Conservation (phyloP, 2,329 filamentous ascomycete species). For the Arachnopeziza araneosa region DNA sequence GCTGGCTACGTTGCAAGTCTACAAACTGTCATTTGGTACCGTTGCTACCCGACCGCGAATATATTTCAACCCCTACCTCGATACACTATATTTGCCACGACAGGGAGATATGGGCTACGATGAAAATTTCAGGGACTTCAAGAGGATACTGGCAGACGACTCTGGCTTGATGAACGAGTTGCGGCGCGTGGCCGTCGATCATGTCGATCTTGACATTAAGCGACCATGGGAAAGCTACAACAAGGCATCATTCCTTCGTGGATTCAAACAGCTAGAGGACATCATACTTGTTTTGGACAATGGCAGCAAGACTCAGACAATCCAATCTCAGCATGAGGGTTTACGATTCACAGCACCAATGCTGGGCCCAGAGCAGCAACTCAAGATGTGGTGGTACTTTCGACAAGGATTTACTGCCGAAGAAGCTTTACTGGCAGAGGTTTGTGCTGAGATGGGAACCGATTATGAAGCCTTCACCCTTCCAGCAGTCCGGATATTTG, state of each 20-base stretch:
- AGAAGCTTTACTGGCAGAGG: slow-evolving; percentile 21
- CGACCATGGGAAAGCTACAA: slow-evolving; percentile 47
- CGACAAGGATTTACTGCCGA: slow-evolving; percentile 23
- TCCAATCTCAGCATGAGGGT: background rate
- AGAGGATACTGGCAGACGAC: background rate
- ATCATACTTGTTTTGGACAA: slow-evolving; percentile 20
- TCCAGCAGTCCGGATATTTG: slow-evolving; percentile 22
- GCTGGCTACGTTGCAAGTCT: slow-evolving; percentile 36
- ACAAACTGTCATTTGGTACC: slow-evolving; percentile 33
- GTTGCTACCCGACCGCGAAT: slow-evolving; percentile 23
- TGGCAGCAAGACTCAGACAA: background rate
- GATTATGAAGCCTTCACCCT: slow-evolving; percentile 21
- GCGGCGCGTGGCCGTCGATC: slow-evolving; percentile 40
- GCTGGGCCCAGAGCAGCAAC: slow-evolving; percentile 16
- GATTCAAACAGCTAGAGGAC: slow-evolving; percentile 32
- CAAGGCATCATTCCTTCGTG: slow-evolving; percentile 41
- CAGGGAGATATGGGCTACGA: slow-evolving; percentile 32
- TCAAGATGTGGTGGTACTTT: slow-evolving; percentile 27
- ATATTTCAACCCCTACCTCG: slow-evolving; percentile 27
- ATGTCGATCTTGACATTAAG: slow-evolving; percentile 39
- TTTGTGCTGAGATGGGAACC: slow-evolving; percentile 15
- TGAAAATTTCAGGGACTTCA: slow-evolving; percentile 36
- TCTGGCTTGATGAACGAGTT: slow-evolving; percentile 25
- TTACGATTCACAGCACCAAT: slow-evolving; percentile 15
- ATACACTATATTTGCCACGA: slow-evolving; percentile 30